These are phyloP conservation scores for Lobosporangium transversale DNA, from an alignment of 192 early-diverging fungal genomes.

Conservation along the genomic window DNA sequence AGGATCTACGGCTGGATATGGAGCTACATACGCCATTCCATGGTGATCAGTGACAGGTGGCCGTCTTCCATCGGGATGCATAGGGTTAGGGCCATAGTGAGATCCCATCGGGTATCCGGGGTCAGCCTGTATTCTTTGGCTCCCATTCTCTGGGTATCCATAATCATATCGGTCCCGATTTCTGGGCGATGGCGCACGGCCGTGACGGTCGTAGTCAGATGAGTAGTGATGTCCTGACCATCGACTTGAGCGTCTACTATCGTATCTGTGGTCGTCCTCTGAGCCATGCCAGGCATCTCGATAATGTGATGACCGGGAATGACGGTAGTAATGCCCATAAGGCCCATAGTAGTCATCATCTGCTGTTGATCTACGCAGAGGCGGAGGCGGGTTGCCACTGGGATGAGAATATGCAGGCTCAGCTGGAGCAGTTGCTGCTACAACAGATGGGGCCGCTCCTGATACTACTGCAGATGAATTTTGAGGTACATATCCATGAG, in stretches of 20 bases:
- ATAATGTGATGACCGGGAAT: slow-evolving; percentile 29
- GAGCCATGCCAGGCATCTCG: slow-evolving; percentile 22
- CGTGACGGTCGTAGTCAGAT: slow-evolving; percentile 25
- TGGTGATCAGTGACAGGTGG: not conserved
- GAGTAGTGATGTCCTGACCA: slow-evolving; percentile 24
- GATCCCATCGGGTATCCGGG: not conserved
- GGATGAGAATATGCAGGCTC: slow-evolving; percentile 14
- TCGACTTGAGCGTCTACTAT: slow-evolving; percentile 17
- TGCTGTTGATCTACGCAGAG: slow-evolving; percentile 21
- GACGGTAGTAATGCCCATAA: slow-evolving; percentile 44
- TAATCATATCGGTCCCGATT: slow-evolving; percentile 27
- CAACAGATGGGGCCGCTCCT: not conserved
- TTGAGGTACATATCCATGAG: slow-evolving; percentile 13
- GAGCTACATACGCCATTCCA: not conserved
- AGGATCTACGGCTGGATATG: slow-evolving; percentile 16
- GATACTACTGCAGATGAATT: not conserved
- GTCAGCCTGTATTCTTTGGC: slow-evolving; percentile 5
- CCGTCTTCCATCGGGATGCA: slow-evolving; percentile 3
- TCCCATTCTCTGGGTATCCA: slow-evolving; percentile 15
- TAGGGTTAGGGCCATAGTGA: slow-evolving; percentile 2
- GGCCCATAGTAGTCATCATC: slow-evolving; percentile 46
- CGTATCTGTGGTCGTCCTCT: slow-evolving; percentile 27
- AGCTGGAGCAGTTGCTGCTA: slow-evolving; percentile 2
- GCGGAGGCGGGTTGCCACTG: slow-evolving; percentile 18
- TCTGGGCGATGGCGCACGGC: slow-evolving; percentile 29